Conservation (phyloP, 2,329 filamentous ascomycete genomes). For the Aureobasidium sp. region DNA sequence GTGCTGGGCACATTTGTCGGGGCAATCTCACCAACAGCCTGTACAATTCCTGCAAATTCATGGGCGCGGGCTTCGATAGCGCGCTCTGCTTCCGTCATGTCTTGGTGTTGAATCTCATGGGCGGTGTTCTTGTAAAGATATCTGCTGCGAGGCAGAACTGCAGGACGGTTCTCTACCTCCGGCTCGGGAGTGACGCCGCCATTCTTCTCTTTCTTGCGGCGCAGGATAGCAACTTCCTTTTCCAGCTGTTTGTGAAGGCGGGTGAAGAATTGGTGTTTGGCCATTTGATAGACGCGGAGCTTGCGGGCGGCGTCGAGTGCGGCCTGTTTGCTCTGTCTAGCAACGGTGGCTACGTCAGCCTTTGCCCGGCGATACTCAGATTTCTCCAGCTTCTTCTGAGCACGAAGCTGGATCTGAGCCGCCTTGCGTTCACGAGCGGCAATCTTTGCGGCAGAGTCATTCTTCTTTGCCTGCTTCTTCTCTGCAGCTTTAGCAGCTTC, state of each 20-base stretch:
- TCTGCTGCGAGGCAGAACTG: neutral
- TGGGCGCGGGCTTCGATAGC: constrained; percentile 1
- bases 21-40: neutral
- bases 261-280: constrained; percentile 6
- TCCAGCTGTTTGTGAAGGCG: constrained; percentile 5
- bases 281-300: constrained; percentile 4
- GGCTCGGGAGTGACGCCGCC: neutral
- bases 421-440: constrained; percentile 15
- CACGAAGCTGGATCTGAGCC: neutral
- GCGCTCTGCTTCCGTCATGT: neutral
- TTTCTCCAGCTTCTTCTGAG: constrained; percentile 3
- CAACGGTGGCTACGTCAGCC: neutral
- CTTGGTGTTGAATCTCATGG: neutral
- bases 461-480: constrained; percentile 6
- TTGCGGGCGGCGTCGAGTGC: constrained; percentile 4
- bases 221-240: constrained; percentile 15
- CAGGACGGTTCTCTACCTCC: neutral
- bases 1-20: neutral
- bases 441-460: constrained; percentile 17
- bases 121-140: constrained; percentile 6
- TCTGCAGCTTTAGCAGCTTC: constrained; percentile 17
- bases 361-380: constrained; percentile 6
- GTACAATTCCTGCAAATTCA: neutral
- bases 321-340: constrained; percentile 11
- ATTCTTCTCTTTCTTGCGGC: neutral